These are phyloP conservation scores for Eleusine coracana DNA, from an alignment of 176 grass and related monocot genomes.

Conservation along the genomic window DNA sequence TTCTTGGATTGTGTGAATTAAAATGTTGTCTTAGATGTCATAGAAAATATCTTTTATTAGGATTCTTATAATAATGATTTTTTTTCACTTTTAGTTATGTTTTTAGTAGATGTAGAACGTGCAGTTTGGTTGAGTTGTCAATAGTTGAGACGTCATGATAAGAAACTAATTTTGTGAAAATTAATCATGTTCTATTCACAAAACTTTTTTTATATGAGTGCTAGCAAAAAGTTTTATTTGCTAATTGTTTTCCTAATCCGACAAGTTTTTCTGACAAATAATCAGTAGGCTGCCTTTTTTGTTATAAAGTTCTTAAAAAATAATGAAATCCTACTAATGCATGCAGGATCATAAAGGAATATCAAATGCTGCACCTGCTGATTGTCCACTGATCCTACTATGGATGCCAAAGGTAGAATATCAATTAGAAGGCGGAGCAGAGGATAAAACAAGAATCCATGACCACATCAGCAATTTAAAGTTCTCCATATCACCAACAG, in stretches of 20 bases:
- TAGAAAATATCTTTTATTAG: background rate
- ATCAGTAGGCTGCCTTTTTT: conserved; percentile 17
- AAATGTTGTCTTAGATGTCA: background rate
- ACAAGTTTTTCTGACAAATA: background rate
- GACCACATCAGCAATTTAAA: conserved; percentile 86
- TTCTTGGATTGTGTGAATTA: no score
- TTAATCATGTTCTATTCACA: background rate
- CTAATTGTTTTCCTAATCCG: background rate
- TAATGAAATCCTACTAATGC: conserved; percentile 20
- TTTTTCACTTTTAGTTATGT: background rate
- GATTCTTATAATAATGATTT: background rate
- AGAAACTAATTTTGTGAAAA: conserved; percentile 5
- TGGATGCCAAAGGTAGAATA: conserved; percentile 51
- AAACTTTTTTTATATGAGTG: background rate
- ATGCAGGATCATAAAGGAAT: conserved; percentile 92
- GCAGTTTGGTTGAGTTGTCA: background rate
- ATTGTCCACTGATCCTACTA: conserved; percentile 82
- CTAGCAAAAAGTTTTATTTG: background rate
- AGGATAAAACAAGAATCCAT: conserved; percentile 79
- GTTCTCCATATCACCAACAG: conserved; percentile 96
- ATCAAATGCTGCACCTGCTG: conserved; percentile 96
- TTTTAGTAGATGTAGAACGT: background rate
- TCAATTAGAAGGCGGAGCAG: conserved; percentile 46
- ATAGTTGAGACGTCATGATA: background rate
- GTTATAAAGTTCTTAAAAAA: conserved; percentile 23